phyloP scores from a whole-genome alignment of 164 flowering plant genomes.

The Vitis rupestris region DNA sequence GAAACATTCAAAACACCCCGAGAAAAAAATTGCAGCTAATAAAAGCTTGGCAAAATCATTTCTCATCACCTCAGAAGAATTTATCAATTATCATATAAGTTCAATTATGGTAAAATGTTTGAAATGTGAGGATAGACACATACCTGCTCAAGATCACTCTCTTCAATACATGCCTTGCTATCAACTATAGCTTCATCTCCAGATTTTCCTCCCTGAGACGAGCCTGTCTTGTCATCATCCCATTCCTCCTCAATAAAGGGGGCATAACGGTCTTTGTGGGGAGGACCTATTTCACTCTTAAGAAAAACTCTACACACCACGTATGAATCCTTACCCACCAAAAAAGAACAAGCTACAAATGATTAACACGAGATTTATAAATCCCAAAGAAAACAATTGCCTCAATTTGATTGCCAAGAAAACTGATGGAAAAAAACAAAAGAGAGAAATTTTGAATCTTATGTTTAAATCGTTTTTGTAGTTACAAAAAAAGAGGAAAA shows the following conservation, averaged over 20 bases:
- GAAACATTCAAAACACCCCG: too few species aligned
- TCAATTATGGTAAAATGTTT: too few species aligned
- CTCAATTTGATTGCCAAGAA: background rate
- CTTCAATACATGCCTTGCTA: conserved; percentile 23
- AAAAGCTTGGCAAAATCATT: too few species aligned
- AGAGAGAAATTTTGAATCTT: too few species aligned
- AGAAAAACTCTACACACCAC: conserved; percentile 65
- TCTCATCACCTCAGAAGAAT: too few species aligned
- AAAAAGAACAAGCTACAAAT: conserved; percentile 6
- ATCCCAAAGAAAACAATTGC: background rate
- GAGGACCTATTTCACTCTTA: conserved; percentile 62
- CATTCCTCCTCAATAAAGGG: conserved; percentile 66
- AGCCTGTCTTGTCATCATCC: conserved; percentile 38
- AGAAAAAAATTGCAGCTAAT: too few species aligned
- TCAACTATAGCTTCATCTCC: conserved; percentile 24
- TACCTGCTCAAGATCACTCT: conserved; percentile 30
- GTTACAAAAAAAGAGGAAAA: too few species aligned
- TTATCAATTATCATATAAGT: too few species aligned
- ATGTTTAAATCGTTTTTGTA: too few species aligned
- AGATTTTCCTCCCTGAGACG: conserved; percentile 39
- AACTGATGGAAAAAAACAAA: background rate
- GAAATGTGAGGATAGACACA: background rate
- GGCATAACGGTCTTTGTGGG: conserved; percentile 57
- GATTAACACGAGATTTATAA: background rate
- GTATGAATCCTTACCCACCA: conserved; percentile 45